phyloP scores from a whole-genome alignment of 2,329 filamentous ascomycete genomes.

The Cytospora paraplurivora region DNA sequence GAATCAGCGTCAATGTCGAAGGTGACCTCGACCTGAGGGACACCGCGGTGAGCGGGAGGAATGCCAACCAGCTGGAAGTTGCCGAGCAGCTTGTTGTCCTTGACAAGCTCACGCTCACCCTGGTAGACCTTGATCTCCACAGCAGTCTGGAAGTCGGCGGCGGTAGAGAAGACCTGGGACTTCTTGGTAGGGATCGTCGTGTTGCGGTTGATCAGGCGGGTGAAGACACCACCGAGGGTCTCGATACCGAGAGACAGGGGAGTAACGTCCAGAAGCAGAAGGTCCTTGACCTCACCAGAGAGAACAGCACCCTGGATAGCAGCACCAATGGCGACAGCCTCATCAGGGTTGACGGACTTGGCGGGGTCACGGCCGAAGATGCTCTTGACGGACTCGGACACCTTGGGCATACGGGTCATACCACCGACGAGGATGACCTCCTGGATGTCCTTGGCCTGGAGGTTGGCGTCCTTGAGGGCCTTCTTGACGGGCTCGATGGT shows the following conservation, averaged over 20 bases:
- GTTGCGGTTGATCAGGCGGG: conserved; percentile 97
- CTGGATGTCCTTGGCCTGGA: conserved; percentile 91
- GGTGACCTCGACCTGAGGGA: conserved; percentile 95
- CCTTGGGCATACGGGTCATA: conserved; percentile 99
- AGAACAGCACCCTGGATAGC: conserved; percentile 97
- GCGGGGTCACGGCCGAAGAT: conserved; percentile 96
- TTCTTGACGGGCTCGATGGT: conserved; percentile 94
- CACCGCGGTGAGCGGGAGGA: conserved; percentile 91
- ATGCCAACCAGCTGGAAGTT: conserved; percentile 99
- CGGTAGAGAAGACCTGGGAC: conserved; percentile 96
- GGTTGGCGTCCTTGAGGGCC: conserved; percentile 92
- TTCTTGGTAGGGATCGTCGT: conserved; percentile 99
- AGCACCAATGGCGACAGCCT: conserved; percentile 96
- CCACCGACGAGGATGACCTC: conserved; percentile 98
- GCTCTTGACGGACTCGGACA: conserved; percentile 90
- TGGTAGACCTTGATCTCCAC: conserved; percentile 99
- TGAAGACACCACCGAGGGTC: conserved; percentile 97
- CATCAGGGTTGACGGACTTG: conserved; percentile 98
- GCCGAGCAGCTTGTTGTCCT: conserved; percentile 96
- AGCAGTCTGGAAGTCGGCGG: conserved; percentile 96
- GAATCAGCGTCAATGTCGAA: conserved; percentile 99
- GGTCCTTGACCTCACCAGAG: conserved; percentile 93
- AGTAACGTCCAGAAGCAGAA: conserved; percentile 92
- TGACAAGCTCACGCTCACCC: conserved; percentile 98
- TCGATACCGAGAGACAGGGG: conserved; percentile 97